Conservation (phyloP, 345 rosid species). For the Reutealis trisperma region DNA sequence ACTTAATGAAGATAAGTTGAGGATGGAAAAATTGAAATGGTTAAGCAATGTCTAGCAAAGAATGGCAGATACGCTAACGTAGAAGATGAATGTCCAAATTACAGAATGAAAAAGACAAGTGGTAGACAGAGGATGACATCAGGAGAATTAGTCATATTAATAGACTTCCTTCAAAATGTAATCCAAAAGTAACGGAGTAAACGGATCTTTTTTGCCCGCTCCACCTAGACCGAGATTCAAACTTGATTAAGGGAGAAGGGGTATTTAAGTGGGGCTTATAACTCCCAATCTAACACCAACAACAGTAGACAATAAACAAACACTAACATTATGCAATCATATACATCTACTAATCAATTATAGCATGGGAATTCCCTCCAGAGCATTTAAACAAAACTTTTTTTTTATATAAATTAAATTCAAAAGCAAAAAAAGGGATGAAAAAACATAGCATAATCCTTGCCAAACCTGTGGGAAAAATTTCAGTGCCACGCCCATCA, state of each 20-base stretch:
- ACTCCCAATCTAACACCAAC: no score
- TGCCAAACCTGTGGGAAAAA: conserved; percentile 77
- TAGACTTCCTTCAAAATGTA: background rate
- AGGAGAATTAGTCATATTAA: background rate
- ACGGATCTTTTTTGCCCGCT: background rate
- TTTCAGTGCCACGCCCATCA: conserved; percentile 87
- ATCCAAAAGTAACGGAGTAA: background rate
- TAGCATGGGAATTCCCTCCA: no score
- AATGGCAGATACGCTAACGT: background rate
- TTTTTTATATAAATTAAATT: background rate
- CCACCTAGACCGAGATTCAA: background rate
- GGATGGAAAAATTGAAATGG: background rate
- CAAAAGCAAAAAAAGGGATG: background rate
- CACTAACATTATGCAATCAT: background rate
- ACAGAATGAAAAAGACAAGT: background rate
- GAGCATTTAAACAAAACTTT: background rate
- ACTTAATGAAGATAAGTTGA: no score
- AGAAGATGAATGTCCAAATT: background rate
- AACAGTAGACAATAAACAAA: background rate
- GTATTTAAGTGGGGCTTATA: no score
- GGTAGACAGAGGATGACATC: background rate
- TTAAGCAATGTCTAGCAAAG: background rate
- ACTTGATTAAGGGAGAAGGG: background rate
- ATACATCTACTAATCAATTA: background rate
- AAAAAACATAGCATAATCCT: background rate